Evolutionary conservation across 768 basidiomycete species (phyloP).

Genomic region (Rhodosporidiobolus odoratus): DNA sequence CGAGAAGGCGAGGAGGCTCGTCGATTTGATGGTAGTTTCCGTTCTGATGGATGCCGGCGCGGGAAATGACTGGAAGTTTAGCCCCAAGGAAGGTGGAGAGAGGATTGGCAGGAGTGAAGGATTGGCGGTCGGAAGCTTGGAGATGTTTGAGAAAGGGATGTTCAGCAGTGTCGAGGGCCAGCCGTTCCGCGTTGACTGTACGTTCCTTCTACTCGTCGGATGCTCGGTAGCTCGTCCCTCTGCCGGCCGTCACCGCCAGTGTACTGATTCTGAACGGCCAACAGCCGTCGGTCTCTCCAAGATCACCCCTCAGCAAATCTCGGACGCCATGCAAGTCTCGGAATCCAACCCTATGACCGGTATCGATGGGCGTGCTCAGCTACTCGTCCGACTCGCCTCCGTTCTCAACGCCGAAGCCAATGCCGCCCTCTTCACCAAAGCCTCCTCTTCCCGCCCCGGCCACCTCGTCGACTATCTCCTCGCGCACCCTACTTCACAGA

Average conservation of each 20-base stretch:
- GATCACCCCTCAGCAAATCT: constrained; percentile 59
- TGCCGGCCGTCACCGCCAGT: not conserved
- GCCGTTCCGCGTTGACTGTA: constrained; percentile 75
- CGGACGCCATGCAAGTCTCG: constrained; percentile 71
- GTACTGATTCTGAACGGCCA: not conserved
- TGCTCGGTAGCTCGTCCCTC: too few relatives aligned
- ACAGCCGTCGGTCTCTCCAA: constrained; percentile 65
- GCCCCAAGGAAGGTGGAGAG: constrained; percentile 52
- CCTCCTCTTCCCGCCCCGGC: constrained; percentile 29
- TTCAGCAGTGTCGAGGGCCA: constrained; percentile 66
- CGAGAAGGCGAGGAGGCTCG: constrained; percentile 63
- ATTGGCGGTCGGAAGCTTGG: constrained; percentile 77
- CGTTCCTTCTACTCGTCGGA: constrained; percentile 41
- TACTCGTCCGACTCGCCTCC: constrained; percentile 65
- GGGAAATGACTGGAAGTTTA: constrained; percentile 72
- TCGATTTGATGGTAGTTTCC: constrained; percentile 85
- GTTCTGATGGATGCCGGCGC: constrained; percentile 94
- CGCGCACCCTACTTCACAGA: constrained; percentile 32
- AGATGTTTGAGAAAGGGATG: constrained; percentile 78
- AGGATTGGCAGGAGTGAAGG: constrained; percentile 64
- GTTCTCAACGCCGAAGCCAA: constrained; percentile 58
- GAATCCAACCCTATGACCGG: constrained; percentile 77
- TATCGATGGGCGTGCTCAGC: constrained; percentile 72
- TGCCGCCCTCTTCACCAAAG: constrained; percentile 57
- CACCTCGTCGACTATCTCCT: constrained; percentile 43